phyloP scores from a whole-genome alignment of 495 filamentous ascomycete species.

The Haplographium delicatum region DNA sequence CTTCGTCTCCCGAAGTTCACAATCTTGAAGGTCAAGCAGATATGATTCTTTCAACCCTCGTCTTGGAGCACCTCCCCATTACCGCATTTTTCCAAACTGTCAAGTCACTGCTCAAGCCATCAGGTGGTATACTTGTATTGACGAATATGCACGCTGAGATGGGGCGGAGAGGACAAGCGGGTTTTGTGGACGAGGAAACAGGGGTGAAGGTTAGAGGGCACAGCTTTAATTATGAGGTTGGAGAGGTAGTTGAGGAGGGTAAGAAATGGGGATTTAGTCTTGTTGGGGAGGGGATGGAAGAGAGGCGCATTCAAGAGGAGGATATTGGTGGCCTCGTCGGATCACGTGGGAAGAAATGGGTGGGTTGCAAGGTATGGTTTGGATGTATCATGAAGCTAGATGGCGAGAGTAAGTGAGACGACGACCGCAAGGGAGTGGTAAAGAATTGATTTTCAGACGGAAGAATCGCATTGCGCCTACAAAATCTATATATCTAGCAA shows the following conservation, averaged over 20 bases:
- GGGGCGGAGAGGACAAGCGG: conserved; percentile 58
- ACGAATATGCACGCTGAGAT: conserved; percentile 75
- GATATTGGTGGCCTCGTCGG: conserved; percentile 46
- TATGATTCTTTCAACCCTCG: conserved; percentile 54
- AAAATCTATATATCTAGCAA: too few relatives aligned
- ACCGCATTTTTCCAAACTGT: conserved; percentile 50
- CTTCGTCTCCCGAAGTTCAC: conserved; percentile 1
- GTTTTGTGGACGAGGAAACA: conserved; percentile 54
- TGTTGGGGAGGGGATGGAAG: conserved; percentile 11
- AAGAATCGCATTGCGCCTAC: too few relatives aligned
- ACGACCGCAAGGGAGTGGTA: too few relatives aligned
- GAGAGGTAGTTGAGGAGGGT: conserved; percentile 52
- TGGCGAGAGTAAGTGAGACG: not conserved
- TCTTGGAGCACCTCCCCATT: conserved; percentile 63
- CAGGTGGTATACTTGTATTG: conserved; percentile 51
- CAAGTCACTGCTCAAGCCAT: conserved; percentile 30
- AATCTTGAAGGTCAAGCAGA: conserved; percentile 36
- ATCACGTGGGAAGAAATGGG: conserved; percentile 62
- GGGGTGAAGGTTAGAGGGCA: conserved; percentile 57
- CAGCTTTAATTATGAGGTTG: conserved; percentile 54
- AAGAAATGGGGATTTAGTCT: conserved; percentile 47
- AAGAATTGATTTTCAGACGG: too few relatives aligned
- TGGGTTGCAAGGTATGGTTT: conserved; percentile 63
- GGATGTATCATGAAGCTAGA: conserved; percentile 37
- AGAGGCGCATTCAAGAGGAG: conserved; percentile 39